These are phyloP conservation scores for Megacollybia platyphylla DNA, from an alignment of 1,284 basidiomycete genomes.

Conservation along the genomic window DNA sequence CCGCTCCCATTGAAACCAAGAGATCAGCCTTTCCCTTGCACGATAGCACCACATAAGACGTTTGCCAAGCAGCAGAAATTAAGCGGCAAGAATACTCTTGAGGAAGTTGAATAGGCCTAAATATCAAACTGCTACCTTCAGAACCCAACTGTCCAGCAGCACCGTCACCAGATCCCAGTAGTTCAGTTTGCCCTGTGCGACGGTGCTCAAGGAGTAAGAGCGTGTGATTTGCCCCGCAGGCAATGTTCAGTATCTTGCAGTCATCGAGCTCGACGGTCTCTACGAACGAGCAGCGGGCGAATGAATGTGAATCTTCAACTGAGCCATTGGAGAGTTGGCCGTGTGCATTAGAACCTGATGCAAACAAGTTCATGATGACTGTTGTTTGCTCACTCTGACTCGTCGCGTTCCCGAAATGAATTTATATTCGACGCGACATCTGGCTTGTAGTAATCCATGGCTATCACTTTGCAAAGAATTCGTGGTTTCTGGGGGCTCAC, in stretches of 20 bases:
- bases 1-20: conserved; percentile 68
- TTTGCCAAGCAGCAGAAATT: conserved; percentile 72
- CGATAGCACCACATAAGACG: conserved; percentile 56
- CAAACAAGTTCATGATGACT: conserved; percentile 11
- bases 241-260: conserved; percentile 28
- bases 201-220: conserved; percentile 31
- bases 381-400: not conserved
- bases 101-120: conserved; percentile 31
- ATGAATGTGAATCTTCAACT: conserved; percentile 43
- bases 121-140: conserved; percentile 19
- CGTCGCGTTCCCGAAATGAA: not conserved
- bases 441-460: conserved; percentile 5
- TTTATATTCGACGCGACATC: not conserved
- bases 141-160: conserved; percentile 49
- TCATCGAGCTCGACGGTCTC: conserved; percentile 12
- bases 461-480: conserved; percentile 2
- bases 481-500: conserved; percentile 2
- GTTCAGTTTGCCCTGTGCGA: conserved; percentile 15
- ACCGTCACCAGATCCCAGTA: conserved; percentile 65
- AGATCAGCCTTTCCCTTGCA: conserved; percentile 32
- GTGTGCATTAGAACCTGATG: conserved; percentile 67
- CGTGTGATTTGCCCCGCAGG: conserved; percentile 56
- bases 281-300: conserved; percentile 34
- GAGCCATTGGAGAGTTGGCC: conserved; percentile 60
- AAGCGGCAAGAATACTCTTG: conserved; percentile 22